Percentiles rank a stretch among this genome's conserved stretches.
Conservation (phyloP, 2,329 filamentous ascomycete species). For the Juglanconis oblonga region DNA sequence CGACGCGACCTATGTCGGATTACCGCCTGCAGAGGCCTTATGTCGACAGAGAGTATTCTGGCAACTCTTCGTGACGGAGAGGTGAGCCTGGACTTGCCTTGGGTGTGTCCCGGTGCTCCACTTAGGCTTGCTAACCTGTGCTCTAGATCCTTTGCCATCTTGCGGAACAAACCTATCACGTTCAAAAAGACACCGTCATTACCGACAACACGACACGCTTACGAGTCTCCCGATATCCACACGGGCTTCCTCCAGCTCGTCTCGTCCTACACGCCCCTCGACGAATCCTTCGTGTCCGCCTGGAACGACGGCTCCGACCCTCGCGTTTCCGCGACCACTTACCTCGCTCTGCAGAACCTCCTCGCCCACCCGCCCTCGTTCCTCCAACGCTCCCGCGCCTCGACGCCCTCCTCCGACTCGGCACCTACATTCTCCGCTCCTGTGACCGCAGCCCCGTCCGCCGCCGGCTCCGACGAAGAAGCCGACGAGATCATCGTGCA, state of each 20-base stretch:
- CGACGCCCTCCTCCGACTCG: conserved; percentile 25
- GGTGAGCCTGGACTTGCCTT: conserved; percentile 32
- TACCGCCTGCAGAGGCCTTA: conserved; percentile 48
- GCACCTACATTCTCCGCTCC: conserved; percentile 22
- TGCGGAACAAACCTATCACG: conserved; percentile 61
- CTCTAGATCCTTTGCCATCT: conserved; percentile 52
- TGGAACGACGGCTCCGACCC: conserved; percentile 58
- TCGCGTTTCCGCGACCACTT: conserved; percentile 31
- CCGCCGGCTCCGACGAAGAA: conserved; percentile 19
- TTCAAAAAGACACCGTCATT: conserved; percentile 57
- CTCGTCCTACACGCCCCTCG: conserved; percentile 59
- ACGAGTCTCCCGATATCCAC: conserved; percentile 51
- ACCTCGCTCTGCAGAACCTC: conserved; percentile 32
- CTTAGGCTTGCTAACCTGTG: conserved; percentile 26
- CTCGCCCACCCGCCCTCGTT: conserved; percentile 33
- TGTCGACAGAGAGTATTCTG: conserved; percentile 58
- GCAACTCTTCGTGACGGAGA: conserved; percentile 61
- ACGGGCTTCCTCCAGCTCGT: conserved; percentile 60
- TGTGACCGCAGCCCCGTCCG: conserved; percentile 12
- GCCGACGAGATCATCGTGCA: conserved; percentile 46
- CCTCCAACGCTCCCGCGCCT: conserved; percentile 21
- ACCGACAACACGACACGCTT: conserved; percentile 49
- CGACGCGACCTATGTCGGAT: conserved; percentile 49
- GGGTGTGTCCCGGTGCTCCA: background rate
- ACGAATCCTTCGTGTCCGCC: conserved; percentile 60